Base-by-base conservation (phyloP, 192 early-diverging fungal species). In the Endogone sp. region DNA sequence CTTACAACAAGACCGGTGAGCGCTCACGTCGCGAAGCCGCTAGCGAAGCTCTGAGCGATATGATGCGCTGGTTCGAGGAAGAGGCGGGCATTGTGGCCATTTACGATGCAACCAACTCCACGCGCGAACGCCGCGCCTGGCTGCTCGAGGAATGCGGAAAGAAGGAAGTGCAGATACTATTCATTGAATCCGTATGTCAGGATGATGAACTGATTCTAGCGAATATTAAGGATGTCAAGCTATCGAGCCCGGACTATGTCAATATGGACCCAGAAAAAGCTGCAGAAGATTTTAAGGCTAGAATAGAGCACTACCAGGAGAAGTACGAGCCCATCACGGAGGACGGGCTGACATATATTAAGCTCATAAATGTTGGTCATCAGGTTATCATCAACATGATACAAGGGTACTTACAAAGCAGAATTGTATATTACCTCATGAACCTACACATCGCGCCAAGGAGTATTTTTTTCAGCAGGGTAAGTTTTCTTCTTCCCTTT, bases 41-140 rank as follows among this genome's bases (percentile, higher is more conserved):
- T 3, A 74, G 80, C 20, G 75, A 86, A 66, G 98, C 98, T 29
- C 80, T 99, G 30, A 83, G 88, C 9, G 96, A 99, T 75, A 95
- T 99, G 95, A 81, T 98, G 30, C 72, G 71, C 57, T 99, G 95
- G 95, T 93, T 98, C 68, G 85, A 90, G 62, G 84, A 87, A 66
- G 89, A 92, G 27, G 79, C 88, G 29, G 92, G 89, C 25, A 88
- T 91, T 24, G 93, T 98, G 26, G 96, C 94, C 0, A 81, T 98
- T n/a, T 98, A 98, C 71, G 98, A 99, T 76, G 98, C 97, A 29
- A 99, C 98, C 13, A 99, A 99, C 76, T 93, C 94, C 30, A 99
- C 98, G 2, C 81, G 75, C 10, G 85, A 90, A 27, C 83, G 98
- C 65, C 78, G 98, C 63, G 73, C 83, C 64, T 84, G 88, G 76